These are phyloP conservation scores for Penicillium palitans DNA, from an alignment of 2,329 filamentous ascomycete genomes.

Conservation along the genomic window DNA sequence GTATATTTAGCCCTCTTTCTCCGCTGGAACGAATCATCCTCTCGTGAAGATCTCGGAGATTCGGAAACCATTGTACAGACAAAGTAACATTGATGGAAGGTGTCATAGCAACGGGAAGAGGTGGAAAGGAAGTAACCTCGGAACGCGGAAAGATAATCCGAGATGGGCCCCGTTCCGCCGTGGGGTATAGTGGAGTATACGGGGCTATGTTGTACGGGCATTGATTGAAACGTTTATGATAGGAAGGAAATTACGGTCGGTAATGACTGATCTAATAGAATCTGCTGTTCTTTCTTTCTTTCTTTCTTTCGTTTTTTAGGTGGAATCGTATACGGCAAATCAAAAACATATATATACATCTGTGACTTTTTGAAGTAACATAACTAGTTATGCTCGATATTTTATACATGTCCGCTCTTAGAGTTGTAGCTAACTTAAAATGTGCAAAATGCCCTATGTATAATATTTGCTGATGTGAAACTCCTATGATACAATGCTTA, in stretches of 20 bases:
- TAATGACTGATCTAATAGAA: too few relatives aligned
- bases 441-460: neutral
- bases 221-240: too few relatives aligned
- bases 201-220: too few relatives aligned
- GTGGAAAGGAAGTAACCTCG: neutral
- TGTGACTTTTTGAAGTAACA: too few relatives aligned
- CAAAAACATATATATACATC: too few relatives aligned
- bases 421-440: neutral
- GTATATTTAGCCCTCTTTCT: constrained; percentile 40
- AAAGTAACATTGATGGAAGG: neutral
- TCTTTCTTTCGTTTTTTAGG: too few relatives aligned
- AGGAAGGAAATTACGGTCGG: too few relatives aligned
- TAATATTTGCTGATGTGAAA: neutral
- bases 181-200: too few relatives aligned
- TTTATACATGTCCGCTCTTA: too few relatives aligned
- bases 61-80: neutral
- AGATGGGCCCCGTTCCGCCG: neutral
- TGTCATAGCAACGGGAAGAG: neutral
- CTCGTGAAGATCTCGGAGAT: neutral
- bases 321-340: too few relatives aligned
- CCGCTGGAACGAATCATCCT: neutral
- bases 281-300: too few relatives aligned
- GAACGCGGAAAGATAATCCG: constrained; percentile 9
- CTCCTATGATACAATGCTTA: neutral
- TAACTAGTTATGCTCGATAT: too few relatives aligned